phyloP scores from a whole-genome alignment of 352 stramenopile species.

The Pythium pyrilobum region DNA sequence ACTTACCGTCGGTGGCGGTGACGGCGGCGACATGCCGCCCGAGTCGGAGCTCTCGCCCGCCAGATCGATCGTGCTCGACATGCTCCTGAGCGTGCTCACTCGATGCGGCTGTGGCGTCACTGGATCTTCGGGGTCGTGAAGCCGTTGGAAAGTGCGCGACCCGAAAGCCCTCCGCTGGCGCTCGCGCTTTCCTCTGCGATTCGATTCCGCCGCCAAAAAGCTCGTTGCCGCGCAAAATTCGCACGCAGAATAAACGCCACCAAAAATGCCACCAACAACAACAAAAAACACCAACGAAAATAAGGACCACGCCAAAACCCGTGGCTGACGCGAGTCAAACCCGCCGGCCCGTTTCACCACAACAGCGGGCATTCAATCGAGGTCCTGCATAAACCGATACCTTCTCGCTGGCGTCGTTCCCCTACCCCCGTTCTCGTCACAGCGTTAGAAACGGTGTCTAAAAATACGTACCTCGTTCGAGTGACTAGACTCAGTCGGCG shows the following conservation, averaged over 20 bases:
- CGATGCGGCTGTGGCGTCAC: background rate
- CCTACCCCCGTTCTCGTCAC: no score
- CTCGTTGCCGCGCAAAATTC: conserved; percentile 19
- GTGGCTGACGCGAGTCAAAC: no score
- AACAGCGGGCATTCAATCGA: no score
- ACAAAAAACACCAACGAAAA: no score
- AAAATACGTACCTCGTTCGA: no score
- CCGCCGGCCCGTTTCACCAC: no score
- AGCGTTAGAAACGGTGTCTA: no score
- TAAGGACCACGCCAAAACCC: no score
- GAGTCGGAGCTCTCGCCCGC: conserved; percentile 15
- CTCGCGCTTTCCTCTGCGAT: conserved; percentile 1
- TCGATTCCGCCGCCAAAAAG: conserved; percentile 19
- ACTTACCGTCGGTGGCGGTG: conserved; percentile 18
- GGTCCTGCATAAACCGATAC: no score
- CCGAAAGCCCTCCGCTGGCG: no score
- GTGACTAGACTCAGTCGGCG: no score
- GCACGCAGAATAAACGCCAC: background rate
- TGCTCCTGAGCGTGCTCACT: background rate
- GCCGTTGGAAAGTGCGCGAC: background rate
- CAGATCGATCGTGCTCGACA: conserved; percentile 15
- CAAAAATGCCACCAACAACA: background rate
- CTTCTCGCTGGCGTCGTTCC: no score
- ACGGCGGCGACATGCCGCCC: conserved; percentile 4
- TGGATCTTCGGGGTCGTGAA: background rate